Conservation (phyloP, 2,329 filamentous ascomycete species). For the Trichophyton mentagrophytes region DNA sequence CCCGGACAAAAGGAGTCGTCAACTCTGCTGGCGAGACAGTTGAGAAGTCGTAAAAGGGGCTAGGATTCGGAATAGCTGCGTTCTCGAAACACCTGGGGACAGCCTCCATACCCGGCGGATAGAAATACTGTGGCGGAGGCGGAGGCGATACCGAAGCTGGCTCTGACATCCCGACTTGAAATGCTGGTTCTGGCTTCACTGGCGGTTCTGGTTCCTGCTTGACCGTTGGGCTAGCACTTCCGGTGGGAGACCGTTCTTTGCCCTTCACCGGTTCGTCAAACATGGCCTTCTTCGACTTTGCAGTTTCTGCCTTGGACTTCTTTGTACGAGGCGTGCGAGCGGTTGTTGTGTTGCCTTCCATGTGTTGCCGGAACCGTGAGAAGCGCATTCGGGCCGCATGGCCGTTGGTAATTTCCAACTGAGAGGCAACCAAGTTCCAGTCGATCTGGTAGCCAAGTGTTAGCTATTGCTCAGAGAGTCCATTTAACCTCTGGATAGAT, state of each 20-base stretch:
- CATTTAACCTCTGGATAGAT: no score
- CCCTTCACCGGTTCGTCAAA: constrained; percentile 5
- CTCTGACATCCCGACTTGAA: neutral
- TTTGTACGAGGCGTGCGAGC: constrained; percentile 17
- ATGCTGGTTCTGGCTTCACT: constrained; percentile 6
- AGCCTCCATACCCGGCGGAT: neutral
- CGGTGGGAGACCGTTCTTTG: neutral
- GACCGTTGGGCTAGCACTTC: neutral
- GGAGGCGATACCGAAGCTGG: no score
- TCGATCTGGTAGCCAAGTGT: constrained; percentile 32
- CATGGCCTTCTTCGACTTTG: constrained; percentile 12
- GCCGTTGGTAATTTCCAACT: constrained; percentile 42
- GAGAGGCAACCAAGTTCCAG: constrained; percentile 39
- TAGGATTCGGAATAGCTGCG: neutral
- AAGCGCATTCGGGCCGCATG: constrained; percentile 47
- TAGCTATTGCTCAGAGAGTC: neutral
- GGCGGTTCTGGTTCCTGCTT: constrained; percentile 6
- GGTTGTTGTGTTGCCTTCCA: constrained; percentile 32
- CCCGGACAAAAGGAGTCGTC: constrained; percentile 7
- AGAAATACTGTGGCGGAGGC: neutral
- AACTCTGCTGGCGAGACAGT: constrained; percentile 16
- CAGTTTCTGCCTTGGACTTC: constrained; percentile 16
- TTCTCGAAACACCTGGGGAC: neutral
- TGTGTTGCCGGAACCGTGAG: constrained; percentile 41
- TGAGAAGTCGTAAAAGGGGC: neutral